Conservation (phyloP, 805 yeast genomes). For the Teunomyces cretensis region DNA sequence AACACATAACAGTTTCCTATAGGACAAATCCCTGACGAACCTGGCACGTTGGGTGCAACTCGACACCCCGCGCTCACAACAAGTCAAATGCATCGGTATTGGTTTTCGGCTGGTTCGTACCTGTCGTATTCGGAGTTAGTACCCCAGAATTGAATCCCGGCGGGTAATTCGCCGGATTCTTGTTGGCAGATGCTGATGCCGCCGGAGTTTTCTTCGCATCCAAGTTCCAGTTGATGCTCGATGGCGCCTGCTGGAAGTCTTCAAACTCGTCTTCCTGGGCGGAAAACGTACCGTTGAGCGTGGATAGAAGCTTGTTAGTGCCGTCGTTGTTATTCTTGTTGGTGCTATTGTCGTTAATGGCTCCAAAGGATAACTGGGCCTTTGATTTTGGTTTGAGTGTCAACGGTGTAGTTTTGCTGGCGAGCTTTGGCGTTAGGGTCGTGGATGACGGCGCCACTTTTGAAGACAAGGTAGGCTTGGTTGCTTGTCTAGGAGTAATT, state of each 20-base stretch:
- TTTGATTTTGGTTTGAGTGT: conserved; percentile 11
- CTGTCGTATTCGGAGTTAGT: conserved; percentile 23
- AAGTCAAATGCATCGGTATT: conserved; percentile 14
- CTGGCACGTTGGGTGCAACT: not conserved
- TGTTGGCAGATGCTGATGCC: not conserved
- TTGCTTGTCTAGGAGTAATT: not conserved
- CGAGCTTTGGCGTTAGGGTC: conserved; percentile 4
- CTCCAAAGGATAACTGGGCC: conserved; percentile 23
- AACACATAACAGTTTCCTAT: not conserved
- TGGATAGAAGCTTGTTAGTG: conserved; percentile 19
- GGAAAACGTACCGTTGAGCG: conserved; percentile 24
- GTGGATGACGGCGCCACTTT: not conserved
- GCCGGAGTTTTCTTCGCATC: conserved; percentile 7
- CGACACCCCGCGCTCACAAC: conserved; percentile 7
- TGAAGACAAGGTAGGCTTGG: not conserved
- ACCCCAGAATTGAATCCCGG: conserved; percentile 33
- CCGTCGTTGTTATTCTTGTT: not conserved
- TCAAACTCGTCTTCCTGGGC: conserved; percentile 28
- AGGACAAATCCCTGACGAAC: not conserved
- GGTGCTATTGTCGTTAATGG: conserved; percentile 13
- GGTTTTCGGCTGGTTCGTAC: conserved; percentile 1
- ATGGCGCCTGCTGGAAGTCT: conserved; percentile 23
- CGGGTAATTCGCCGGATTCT: conserved; percentile 19
- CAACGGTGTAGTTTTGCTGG: conserved; percentile 4
- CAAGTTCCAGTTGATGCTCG: conserved; percentile 16